A percentile compares a stretch with the other conserved stretches of the same genome.
These are phyloP conservation scores for Solanum virginianum DNA, from an alignment of 257 asterid species.

Conservation along the genomic window DNA sequence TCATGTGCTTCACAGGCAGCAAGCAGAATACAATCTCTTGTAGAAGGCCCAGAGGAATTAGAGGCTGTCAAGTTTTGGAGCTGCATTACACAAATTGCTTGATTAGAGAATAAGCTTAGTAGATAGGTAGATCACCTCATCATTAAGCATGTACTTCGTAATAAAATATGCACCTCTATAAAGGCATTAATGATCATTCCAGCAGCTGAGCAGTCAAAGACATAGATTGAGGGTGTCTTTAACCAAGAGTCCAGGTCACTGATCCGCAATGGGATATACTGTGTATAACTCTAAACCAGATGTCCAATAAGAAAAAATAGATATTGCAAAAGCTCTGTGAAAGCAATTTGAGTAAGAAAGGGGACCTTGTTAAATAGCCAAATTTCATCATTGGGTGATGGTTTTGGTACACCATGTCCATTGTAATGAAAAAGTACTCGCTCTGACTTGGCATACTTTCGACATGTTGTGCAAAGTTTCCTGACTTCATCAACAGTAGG, in stretches of 20 bases:
- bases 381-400: constrained; percentile 82
- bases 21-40: constrained; percentile 69
- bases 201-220: constrained; percentile 98
- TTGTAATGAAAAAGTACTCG: constrained; percentile 94
- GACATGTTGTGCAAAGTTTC: constrained; percentile 88
- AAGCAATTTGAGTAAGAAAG: not conserved
- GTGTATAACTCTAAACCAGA: constrained; percentile 66
- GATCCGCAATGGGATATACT: constrained; percentile 82
- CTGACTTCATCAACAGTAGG: constrained; percentile 97
- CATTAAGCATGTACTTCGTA: not conserved
- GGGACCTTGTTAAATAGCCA: constrained; percentile 92
- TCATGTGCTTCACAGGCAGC: constrained; percentile 84
- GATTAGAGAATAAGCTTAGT: not conserved
- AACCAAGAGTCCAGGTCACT: constrained; percentile 93
- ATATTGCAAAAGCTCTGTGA: not conserved
- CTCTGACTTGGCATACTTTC: constrained; percentile 87
- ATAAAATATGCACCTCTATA: constrained; percentile 40
- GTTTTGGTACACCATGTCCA: constrained; percentile 99
- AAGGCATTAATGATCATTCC: constrained; percentile 85
- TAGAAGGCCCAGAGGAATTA: constrained; percentile 32
- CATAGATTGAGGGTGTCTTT: constrained; percentile 93
- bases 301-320: constrained; percentile 2
- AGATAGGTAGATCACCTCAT: not conserved
- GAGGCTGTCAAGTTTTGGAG: constrained; percentile 64
- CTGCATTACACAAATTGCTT: constrained; percentile 22